Percentiles rank a stretch among this genome's conserved stretches.
These are phyloP conservation scores for Monosporozyma yasuniensis DNA, from an alignment of 805 yeast species.

Conservation along the genomic window DNA sequence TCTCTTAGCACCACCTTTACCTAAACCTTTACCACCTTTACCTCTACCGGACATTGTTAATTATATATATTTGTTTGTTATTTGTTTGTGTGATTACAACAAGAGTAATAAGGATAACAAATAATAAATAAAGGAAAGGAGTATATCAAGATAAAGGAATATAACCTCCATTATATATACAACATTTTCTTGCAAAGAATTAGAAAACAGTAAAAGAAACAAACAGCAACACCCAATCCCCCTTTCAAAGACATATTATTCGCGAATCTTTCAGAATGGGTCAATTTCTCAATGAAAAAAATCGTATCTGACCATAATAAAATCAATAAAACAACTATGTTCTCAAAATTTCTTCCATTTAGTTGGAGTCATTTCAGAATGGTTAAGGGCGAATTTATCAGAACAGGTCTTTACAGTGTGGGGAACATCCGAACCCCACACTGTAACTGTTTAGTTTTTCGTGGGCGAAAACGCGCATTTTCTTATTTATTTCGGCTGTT, in stretches of 20 bases:
- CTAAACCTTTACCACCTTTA: slow-evolving; percentile 99
- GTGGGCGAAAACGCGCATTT: neutral
- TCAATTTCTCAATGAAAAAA: neutral
- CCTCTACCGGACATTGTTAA: slow-evolving; percentile 92
- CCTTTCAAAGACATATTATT: neutral
- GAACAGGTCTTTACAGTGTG: neutral
- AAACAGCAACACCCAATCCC: neutral
- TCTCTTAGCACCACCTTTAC: slow-evolving; percentile 99
- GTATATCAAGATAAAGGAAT: neutral
- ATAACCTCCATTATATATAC: neutral
- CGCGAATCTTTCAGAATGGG: neutral
- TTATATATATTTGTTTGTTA: slow-evolving; percentile 10
- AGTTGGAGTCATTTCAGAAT: neutral
- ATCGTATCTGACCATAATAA: neutral
- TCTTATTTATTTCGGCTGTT: neutral
- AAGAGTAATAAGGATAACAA: neutral
- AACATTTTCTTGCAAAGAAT: neutral
- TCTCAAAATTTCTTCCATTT: neutral
- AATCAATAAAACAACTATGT: neutral
- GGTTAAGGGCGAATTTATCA: neutral
- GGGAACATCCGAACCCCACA: neutral
- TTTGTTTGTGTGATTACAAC: slow-evolving; percentile 4
- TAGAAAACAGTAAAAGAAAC: neutral
- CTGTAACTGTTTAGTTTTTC: neutral
- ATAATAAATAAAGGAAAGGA: neutral